Evolutionary conservation across 345 rosid species (phyloP).

Genomic region (Aurinia saxatilis): DNA sequence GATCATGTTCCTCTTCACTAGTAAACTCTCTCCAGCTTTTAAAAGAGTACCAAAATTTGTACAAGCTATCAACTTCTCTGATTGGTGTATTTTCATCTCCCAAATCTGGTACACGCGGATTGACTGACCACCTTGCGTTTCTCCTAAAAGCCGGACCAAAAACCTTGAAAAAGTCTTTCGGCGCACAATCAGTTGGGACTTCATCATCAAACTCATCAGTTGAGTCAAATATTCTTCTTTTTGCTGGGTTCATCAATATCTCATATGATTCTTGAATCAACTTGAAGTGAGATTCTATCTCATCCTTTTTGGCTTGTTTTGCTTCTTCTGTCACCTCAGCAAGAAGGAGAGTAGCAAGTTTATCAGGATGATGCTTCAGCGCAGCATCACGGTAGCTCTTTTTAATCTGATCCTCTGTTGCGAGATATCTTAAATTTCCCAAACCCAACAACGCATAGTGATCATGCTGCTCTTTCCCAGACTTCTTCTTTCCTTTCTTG

Average conservation of each 20-base stretch:
- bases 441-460: conserved; percentile 90
- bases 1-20: conserved; percentile 82
- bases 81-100: conserved; percentile 65
- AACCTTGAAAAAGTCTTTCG: conserved; percentile 88
- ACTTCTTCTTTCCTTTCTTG: conserved; percentile 60
- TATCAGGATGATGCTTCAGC: conserved; percentile 88
- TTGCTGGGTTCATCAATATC: conserved; percentile 70
- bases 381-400: conserved; percentile 89
- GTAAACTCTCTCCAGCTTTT: conserved; percentile 99
- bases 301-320: conserved; percentile 81
- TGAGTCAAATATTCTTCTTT: conserved; percentile 85
- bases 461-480: conserved; percentile 71
- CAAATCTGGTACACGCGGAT: conserved; percentile 54
- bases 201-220: conserved; percentile 97
- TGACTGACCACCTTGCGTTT: conserved; percentile 90
- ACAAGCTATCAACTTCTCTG: conserved; percentile 66
- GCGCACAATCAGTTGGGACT: conserved; percentile 76
- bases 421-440: conserved; percentile 84
- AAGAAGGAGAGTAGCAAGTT: conserved; percentile 78
- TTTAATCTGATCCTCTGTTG: conserved; percentile 92
- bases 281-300: conserved; percentile 82
- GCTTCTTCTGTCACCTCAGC: conserved; percentile 82
- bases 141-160: conserved; percentile 96
- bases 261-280: conserved; percentile 91
- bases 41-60: conserved; percentile 75